A percentile compares a stretch with the other conserved stretches of the same genome.
These are phyloP conservation scores for Inga oerstediana DNA, from an alignment of 306 rosid genomes.

Conservation along the genomic window DNA sequence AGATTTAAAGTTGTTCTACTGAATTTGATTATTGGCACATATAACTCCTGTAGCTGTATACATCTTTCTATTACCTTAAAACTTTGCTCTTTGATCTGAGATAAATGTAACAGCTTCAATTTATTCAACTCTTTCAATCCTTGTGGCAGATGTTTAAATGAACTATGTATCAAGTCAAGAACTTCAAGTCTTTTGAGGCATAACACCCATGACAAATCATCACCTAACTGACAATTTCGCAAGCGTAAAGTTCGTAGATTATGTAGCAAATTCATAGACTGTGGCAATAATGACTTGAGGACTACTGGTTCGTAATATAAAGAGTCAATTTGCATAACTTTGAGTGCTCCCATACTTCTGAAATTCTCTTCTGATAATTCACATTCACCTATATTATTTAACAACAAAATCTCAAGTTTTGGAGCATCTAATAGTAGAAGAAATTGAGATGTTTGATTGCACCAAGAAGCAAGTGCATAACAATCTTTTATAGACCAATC, in stretches of 20 bases:
- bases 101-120: not conserved
- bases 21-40: too few relatives aligned
- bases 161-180: not conserved
- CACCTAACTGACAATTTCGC: fast-evolving
- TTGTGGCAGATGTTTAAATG: not conserved
- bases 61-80: too few relatives aligned
- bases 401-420: not conserved
- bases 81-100: too few relatives aligned
- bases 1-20: too few relatives aligned
- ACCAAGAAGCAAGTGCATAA: not conserved
- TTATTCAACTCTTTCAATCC: not conserved
- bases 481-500: too few relatives aligned
- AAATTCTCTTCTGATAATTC: not conserved
- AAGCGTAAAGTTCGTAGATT: not conserved
- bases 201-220: not conserved
- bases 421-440: not conserved
- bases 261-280: not conserved
- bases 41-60: too few relatives aligned
- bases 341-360: not conserved
- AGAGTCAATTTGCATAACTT: not conserved
- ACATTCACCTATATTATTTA: not conserved
- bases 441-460: not conserved
- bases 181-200: not conserved
- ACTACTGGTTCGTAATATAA: fast-evolving
- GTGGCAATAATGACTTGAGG: not conserved